Percentiles rank a stretch among this genome's conserved stretches.
phyloP scores from a whole-genome alignment of 2,329 filamentous ascomycete species.

The Tolypocladium inflatum region DNA sequence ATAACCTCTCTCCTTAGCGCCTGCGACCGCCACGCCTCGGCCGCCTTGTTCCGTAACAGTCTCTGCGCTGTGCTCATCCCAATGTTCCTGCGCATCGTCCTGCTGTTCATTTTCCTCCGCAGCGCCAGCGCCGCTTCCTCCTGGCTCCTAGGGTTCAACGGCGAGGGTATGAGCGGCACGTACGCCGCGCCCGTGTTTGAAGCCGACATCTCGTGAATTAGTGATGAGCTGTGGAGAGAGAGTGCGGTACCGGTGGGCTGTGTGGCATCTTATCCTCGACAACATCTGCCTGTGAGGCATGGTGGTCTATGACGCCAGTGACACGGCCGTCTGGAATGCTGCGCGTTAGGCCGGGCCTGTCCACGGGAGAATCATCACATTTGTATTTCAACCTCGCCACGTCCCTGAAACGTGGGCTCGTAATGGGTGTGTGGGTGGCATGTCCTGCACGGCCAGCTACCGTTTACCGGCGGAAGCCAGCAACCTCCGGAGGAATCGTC shows the following conservation, averaged over 20 bases:
- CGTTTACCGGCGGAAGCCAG: not conserved
- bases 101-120: not conserved
- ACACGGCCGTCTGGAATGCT: not conserved
- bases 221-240: not conserved
- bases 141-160: constrained; percentile 14
- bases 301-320: not conserved
- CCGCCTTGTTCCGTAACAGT: constrained; percentile 32
- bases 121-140: not conserved
- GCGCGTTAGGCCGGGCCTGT: not conserved
- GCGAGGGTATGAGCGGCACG: constrained; percentile 16
- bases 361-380: not conserved
- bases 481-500: not conserved
- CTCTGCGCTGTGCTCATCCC: constrained; percentile 29
- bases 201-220: not conserved
- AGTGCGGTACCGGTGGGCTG: not conserved
- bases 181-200: constrained; percentile 1
- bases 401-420: not conserved
- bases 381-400: not conserved
- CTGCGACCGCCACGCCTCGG: constrained; percentile 28
- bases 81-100: constrained; percentile 4
- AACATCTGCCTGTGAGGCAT: not conserved
- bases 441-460: not conserved
- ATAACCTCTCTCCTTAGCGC: constrained; percentile 17
- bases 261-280: not conserved
- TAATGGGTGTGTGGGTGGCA: not conserved